Conservation (phyloP, 495 filamentous ascomycete genomes). For the Aspergillus taichungensis region DNA sequence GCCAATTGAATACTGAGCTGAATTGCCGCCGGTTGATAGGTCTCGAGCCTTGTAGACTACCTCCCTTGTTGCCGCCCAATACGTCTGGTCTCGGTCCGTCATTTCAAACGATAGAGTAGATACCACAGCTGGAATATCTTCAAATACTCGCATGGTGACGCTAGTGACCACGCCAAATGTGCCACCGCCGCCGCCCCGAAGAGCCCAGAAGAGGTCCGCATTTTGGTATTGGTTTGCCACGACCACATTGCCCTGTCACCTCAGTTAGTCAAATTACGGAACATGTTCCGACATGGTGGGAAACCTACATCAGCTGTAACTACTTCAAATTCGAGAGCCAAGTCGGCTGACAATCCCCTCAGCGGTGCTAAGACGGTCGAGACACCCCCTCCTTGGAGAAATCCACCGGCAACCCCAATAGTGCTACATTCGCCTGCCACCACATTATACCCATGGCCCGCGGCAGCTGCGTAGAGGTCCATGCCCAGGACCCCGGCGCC, state of each 20-base stretch:
- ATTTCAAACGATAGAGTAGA: constrained; percentile 26
- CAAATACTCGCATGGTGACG: constrained; percentile 32
- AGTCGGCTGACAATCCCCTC: constrained; percentile 45
- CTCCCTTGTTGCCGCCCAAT: constrained; percentile 21
- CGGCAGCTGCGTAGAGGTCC: constrained; percentile 37
- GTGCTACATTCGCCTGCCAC: constrained; percentile 37
- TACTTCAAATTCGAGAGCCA: constrained; percentile 31
- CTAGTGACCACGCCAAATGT: constrained; percentile 46
- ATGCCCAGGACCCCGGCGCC: constrained; percentile 37
- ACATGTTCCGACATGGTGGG: background rate
- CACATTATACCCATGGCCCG: constrained; percentile 26
- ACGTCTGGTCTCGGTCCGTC: constrained; percentile 2
- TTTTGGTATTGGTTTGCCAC: constrained; percentile 33
- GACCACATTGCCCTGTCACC: constrained; percentile 18
- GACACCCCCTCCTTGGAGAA: constrained; percentile 44
- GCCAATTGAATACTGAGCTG: too few species aligned
- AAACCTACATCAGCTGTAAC: constrained; percentile 15
- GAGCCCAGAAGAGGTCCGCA: constrained; percentile 50
- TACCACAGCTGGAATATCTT: constrained; percentile 23
- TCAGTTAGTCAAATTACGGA: too few species aligned
- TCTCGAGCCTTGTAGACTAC: background rate
- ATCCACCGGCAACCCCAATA: constrained; percentile 40
- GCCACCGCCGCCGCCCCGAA: constrained; percentile 33
- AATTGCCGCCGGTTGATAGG: too few species aligned
- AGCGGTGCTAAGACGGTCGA: constrained; percentile 29